These are phyloP conservation scores for Plasmopara halstedii DNA, from an alignment of 352 stramenopile genomes.

Conservation along the genomic window DNA sequence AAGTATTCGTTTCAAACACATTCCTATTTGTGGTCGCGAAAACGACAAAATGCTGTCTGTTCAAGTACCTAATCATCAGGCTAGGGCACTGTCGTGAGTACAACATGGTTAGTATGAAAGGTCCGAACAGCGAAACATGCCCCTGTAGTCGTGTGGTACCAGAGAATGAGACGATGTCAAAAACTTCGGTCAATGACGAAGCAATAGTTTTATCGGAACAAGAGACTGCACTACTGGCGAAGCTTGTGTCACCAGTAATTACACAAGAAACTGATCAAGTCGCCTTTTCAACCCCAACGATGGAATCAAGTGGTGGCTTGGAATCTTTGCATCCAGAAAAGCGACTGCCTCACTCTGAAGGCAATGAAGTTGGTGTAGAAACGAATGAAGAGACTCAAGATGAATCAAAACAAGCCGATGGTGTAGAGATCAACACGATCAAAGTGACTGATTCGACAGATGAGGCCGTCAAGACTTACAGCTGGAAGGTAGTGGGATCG, in stretches of 20 bases:
- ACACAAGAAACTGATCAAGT: not conserved
- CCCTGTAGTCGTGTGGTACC: constrained; percentile 15
- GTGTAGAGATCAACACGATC: constrained; percentile 6
- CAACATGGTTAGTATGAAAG: constrained; percentile 18
- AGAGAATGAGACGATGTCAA: constrained; percentile 5
- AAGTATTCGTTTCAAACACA: no score
- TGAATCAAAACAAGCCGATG: not conserved
- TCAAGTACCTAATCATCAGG: constrained; percentile 8
- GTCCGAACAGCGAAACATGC: constrained; percentile 10
- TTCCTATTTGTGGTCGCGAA: no score
- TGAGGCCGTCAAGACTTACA: not conserved
- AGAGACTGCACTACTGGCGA: constrained; percentile 7
- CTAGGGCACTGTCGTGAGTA: not conserved
- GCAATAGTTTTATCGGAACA: not conserved
- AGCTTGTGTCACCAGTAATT: constrained; percentile 9
- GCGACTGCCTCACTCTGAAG: not conserved
- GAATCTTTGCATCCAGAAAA: constrained; percentile 5
- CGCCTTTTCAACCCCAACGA: not conserved
- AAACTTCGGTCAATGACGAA: not conserved
- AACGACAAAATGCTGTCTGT: not conserved
- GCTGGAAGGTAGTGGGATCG: constrained; percentile 25
- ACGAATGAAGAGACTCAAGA: not conserved
- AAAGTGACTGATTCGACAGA: constrained; percentile 3
- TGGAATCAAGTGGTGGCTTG: not conserved
- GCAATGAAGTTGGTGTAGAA: not conserved